Evolutionary conservation across 176 grass and related monocot species (phyloP), one percentile per base, ranked within the genome.

Genomic region (Avena atlantica): DNA sequence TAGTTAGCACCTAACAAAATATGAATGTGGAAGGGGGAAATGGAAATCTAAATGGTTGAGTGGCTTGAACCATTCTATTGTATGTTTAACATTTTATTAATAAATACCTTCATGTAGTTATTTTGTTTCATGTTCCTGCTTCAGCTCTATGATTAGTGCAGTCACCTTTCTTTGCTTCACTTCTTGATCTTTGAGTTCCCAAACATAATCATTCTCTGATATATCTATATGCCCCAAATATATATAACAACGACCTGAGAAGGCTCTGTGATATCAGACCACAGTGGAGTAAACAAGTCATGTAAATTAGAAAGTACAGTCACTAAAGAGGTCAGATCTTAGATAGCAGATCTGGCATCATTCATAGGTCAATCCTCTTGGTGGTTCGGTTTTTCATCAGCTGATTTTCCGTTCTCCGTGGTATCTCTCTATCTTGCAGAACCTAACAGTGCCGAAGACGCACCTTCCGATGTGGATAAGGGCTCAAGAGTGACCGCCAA

Each of bases 341-440:
- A 55, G 66, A 84, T 82, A 80, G 40, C 52, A 37, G 79, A 61
- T 70, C 20, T 82, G 31, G 3, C 37, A 0, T 71, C 52, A 20
- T 76, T 67, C 69, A 69, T 57, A 42, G 2, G 29, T 58, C 48
- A 29, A 20, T 4, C 20, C 8, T 44, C n/a, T 15, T 37, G 66
- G 51, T 72, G 20, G 67, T 72, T 55, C 34, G 70, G 14, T 73
- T 72, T 40, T 51, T 29, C 81, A 59, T 40, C 24, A 60, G 50
- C 36, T 90, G 40, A 87, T 27, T 44, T 83, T 21, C 64, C 14
- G 47, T 84, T 75, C 55, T 42, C 27, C 88, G 42, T 83, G 45
- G 12, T 82, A 77, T 83, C 21, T 82, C 42, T 90, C 70, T 70
- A 57, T 83, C 65, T 81, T 91, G 31, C 86, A 99, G 97, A 81